Base-by-base conservation (phyloP, 305 asterid genomes). In the Coffea humblotiana region DNA sequence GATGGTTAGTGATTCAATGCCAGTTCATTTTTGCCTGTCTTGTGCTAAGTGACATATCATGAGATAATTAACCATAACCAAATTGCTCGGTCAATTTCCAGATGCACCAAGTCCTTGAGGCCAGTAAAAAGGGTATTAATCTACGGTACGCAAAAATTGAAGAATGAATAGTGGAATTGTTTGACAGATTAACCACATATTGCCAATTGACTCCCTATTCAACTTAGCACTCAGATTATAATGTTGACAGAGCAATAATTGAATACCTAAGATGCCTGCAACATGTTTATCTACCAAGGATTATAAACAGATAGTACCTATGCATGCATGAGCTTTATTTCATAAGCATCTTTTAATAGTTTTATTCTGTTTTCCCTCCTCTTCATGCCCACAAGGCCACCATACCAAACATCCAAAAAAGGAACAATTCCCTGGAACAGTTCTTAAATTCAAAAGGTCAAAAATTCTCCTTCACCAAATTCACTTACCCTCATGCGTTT, bases 401-500 rank as follows among this genome's bases (percentile, higher is more conserved):
- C 48, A 9, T 49, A 37, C 4, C 5, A 67, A 52, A 16, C 27
- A n/a, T 32, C 6, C 19, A 32, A 10, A 11, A 7, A 23, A 10
- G 12, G 18, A n/a, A 37, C 40, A 37, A 3, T 12, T 25, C 65
- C 66, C 45, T 21, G 61, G 2, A 11, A 21, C 2, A 32, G 37
- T 19, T 6, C n/a, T 27, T 1, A 61, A 27, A n/a, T 61, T 10
- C 61, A 66, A 51, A 5, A 14, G 14, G 23, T 4, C 0, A 48
- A 29, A 29, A 16, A 9, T 45, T 72, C 35, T 63, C 56, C 18
- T 63, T 63, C 68, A 63, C 37, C 37, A 37, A 40, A 78, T 69
- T 77, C 68, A 81, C 93, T 83, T 83, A 96, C 99, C 82, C 98
- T 93, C 94, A 96, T 96, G 82, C 99, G 96, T 84, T 94, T 94